Evolutionary conservation across 306 rosid species (phyloP), one percentile per base, ranked within the genome.

Genomic region (Cucurbita ficifolia): DNA sequence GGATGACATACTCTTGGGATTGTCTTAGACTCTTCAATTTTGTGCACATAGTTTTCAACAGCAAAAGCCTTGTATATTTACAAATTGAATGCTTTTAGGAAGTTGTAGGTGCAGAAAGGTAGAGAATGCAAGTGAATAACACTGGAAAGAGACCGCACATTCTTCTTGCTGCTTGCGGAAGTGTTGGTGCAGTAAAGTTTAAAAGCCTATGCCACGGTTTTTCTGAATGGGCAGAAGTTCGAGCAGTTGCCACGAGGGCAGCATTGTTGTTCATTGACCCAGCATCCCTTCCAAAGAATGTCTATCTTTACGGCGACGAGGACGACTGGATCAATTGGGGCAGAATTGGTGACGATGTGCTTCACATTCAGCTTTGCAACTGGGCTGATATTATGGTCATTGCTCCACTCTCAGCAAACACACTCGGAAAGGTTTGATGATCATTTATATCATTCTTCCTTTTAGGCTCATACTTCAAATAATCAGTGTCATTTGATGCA

Each of bases 311-410:
- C 81, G 59, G 76, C 0, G 96, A 93, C 29, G 85, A 87, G 3
- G 82, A 85, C 19, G 98, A 90, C 18, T 86, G 89, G 92, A 7
- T 36, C 40, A 70, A 33, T 72, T 93, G 97, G 98, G 83, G 75
- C 62, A 86, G 40, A 59, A 42, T 90, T 52, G 94, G 95, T 5
- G 98, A 90, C 67, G 11, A 33, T 4, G 86, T 90, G 43, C 84
- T 89, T 79, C 94, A 90, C 85, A 86, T 87, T 84, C 87, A 89
- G 72, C 97, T 93, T 68, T 70, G 81, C 38, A 75, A 60, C 60
- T 93, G 98, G 97, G 98, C 97, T 78, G 98, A 93, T 70, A 81
- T 90, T 73, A 72, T 93, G 86, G 86, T 93, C 61, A 83, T 93
- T 42, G 97, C 97, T 50, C 98, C 98, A 29, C 78, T 90, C 69